Evolutionary conservation across 2,329 filamentous ascomycete genomes (phyloP), one percentile per base, ranked within the genome.

Genomic region (Monosporascus ibericus): DNA sequence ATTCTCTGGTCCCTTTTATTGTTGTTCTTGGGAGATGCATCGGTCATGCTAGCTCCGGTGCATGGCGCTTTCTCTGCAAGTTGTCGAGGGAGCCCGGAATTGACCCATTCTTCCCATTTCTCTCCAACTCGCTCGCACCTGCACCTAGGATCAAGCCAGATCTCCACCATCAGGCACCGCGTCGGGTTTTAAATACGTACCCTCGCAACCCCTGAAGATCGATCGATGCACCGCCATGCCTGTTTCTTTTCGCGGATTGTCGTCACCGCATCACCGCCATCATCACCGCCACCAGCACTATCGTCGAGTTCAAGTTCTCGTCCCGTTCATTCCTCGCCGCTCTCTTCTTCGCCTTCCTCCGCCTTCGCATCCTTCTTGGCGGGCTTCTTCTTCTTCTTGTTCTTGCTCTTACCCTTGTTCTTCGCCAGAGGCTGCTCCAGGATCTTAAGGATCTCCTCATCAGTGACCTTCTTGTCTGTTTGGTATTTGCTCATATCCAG

Each of bases 391-490:
- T 87, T 88, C 79, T 87, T 84, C 81, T 88, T 91, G 83, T 92
- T 95, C 80, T 91, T 92, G 79, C 88, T 94, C 79, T 90, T 90
- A 69, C 90, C 92, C 70, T 92, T 91, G 75, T 89, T 88, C 75
- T 89, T 90, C 60, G 86, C 78, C 63, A 96, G 75, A 34, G 92
- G 92, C 72, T 89, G 88, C 75, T 94, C 91, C 49, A 99, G 81
- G 59, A 97, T 92, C 80, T 94, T 90, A 63, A 97, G 84, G 60
- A 99, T 81, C 76, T 97, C 92, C 76, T 95, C 90, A 60, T 97
- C 92, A 60, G 85, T 87, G 67, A 99, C 96, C 82, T 96, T 96
- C 84, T 97, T 97, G 72, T 97, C 92, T 36, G 90, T 87, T 82
- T 96, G 87, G 79, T 87, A 84, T 77, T 92, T 91, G 68, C 80